Conservation (phyloP, 1,284 basidiomycete species). For the Papiliotrema nemorosa region DNA sequence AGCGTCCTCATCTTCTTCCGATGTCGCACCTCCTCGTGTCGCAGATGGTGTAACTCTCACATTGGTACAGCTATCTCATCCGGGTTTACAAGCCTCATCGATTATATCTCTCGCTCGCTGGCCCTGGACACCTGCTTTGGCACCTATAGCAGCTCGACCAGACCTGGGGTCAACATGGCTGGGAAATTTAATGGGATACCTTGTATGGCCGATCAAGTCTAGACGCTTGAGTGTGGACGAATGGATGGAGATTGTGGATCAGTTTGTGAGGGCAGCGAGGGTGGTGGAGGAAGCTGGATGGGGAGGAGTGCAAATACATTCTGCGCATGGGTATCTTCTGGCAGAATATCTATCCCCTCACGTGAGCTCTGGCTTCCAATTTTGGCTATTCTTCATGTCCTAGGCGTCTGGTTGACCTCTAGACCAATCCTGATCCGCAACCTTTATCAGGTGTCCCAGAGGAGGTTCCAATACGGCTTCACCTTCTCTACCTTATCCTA, state of each 20-base stretch:
- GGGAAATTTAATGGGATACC: slow-evolving; percentile 53
- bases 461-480: slow-evolving; percentile 50
- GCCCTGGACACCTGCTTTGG: slow-evolving; percentile 57
- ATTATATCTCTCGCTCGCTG: slow-evolving; percentile 34
- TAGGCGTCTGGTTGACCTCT: too few relatives aligned
- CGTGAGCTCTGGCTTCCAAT: slow-evolving; percentile 50
- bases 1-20: slow-evolving; percentile 50
- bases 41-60: slow-evolving; percentile 7
- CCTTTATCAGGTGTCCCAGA: slow-evolving; percentile 56
- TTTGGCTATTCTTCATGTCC: background rate
- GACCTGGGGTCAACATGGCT: slow-evolving; percentile 41
- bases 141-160: slow-evolving; percentile 64
- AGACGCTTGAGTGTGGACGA: slow-evolving; percentile 58
- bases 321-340: slow-evolving; percentile 83
- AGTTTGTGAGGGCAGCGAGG: slow-evolving; percentile 68
- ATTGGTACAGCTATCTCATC: slow-evolving; percentile 77
- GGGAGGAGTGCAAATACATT: slow-evolving; percentile 86
- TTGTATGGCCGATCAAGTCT: slow-evolving; percentile 60
- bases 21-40: background rate
- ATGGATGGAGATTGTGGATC: slow-evolving; percentile 55
- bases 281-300: slow-evolving; percentile 71
- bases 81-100: slow-evolving; percentile 76
- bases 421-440: slow-evolving; percentile 65
- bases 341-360: slow-evolving; percentile 78
- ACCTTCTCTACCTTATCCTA: slow-evolving; percentile 65